Base-by-base conservation (phyloP, 306 rosid species). In the Myrica gale region DNA sequence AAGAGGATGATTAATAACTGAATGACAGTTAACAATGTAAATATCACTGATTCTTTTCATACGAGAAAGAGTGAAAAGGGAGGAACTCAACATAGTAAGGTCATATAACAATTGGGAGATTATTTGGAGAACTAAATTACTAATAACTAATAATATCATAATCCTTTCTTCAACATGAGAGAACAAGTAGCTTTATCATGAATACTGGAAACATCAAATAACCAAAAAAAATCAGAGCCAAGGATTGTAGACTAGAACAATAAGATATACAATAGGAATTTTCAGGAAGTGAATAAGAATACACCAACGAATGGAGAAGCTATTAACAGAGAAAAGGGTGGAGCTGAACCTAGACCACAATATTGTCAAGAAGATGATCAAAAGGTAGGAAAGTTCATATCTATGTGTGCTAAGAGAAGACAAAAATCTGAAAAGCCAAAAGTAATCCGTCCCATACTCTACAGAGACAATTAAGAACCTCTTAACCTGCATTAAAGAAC, bases 151-250 rank as follows among this genome's bases (percentile, higher is more conserved):
- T n/a, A 65, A 41, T 13, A 17, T 62, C 68, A 62, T n/a, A 42
- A 15, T 65, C 69, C 69, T 65, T 65, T 41, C 48, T 39, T 65
- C 69, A 39, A 65, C 48, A 65, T 57, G 39, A 21, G 39, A 21
- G 3, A 21, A 39, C 69, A n/a, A 0, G 48, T 17, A 41, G 23
- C 69, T 65, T 39, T 6, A 2, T 19, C 46, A 39, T 7, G 26
- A 65, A 42, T 43, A 16, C 68, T 13, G 37, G 68, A 62, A 61
- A 5, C 8, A 37, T 13, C 26, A 62, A 37, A 62, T 10, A 13
- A 37, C 37, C 13, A 62, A 62, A 62, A 37, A 17, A 48, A 4
- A 39, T 48, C 50, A 47, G 1, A 65, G 26, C 16, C 12, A 39
- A 4, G 20, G 21, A 41, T 6, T 65, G 17, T 65, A n/a, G 5